Evolutionary conservation across 2,329 filamentous ascomycete genomes (phyloP).

Genomic region (Pyricularia grisea): DNA sequence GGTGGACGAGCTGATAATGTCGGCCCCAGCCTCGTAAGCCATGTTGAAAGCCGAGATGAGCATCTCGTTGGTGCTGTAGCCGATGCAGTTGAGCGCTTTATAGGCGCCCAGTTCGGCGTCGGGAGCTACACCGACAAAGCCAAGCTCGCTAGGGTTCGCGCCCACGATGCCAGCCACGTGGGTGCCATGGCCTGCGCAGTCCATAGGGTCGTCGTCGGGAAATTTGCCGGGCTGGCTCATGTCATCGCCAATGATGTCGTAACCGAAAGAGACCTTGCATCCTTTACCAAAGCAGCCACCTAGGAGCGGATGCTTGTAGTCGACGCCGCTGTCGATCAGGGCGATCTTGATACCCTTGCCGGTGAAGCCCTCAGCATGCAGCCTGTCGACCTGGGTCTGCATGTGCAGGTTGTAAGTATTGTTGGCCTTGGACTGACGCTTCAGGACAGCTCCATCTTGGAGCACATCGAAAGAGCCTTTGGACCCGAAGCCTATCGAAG

Average conservation of each 20-base stretch:
- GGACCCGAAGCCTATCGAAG: background rate
- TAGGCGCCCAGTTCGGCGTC: conserved; percentile 30
- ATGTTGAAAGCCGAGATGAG: conserved; percentile 30
- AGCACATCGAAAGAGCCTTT: background rate
- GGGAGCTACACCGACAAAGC: conserved; percentile 26
- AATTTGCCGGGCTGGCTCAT: conserved; percentile 14
- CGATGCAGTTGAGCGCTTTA: conserved; percentile 26
- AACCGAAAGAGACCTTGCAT: conserved; percentile 35
- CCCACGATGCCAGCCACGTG: conserved; percentile 36
- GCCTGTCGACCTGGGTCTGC: conserved; percentile 26
- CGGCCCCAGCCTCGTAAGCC: conserved; percentile 30
- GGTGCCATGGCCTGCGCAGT: conserved; percentile 32
- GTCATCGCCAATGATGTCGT: conserved; percentile 34
- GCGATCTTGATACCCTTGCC: conserved; percentile 35
- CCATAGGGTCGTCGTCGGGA: conserved; percentile 31
- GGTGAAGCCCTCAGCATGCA: conserved; percentile 32
- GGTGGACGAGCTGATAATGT: conserved; percentile 26
- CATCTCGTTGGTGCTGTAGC: conserved; percentile 25
- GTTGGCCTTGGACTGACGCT: background rate
- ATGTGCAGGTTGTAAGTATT: conserved; percentile 14
- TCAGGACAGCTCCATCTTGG: background rate
- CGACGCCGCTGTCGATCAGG: conserved; percentile 30
- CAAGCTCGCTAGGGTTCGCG: conserved; percentile 27
- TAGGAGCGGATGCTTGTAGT: conserved; percentile 40
- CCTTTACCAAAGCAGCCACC: conserved; percentile 43